Conservation (phyloP, 768 basidiomycete genomes). For the Hygrophorus russula region DNA sequence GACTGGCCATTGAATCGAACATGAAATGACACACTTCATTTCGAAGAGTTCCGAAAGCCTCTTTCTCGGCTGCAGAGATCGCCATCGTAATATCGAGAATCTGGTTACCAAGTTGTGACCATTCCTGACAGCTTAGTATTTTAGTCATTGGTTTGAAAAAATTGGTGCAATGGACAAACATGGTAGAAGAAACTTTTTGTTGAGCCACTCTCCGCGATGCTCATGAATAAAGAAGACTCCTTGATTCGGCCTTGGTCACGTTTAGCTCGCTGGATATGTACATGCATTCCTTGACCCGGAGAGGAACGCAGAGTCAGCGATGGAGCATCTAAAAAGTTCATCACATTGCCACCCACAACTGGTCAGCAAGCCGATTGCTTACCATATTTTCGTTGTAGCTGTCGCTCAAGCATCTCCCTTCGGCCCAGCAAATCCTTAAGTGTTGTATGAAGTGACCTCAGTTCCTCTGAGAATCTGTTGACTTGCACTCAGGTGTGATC, state of each 20-base stretch:
- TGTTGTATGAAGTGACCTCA: constrained; percentile 35
- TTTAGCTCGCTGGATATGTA: constrained; percentile 57
- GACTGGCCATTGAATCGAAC: constrained; percentile 1
- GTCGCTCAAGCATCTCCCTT: constrained; percentile 41
- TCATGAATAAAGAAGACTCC: constrained; percentile 37
- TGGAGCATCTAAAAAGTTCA: constrained; percentile 42
- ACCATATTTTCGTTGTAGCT: constrained; percentile 48
- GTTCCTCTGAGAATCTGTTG: constrained; percentile 49
- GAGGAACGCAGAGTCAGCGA: constrained; percentile 66
- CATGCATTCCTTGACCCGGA: constrained; percentile 59
- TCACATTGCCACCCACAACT: neutral
- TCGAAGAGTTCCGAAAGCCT: constrained; percentile 61
- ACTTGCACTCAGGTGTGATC: constrained; percentile 1
- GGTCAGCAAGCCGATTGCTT: constrained; percentile 7
- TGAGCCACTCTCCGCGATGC: constrained; percentile 49
- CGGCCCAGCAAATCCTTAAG: constrained; percentile 32
- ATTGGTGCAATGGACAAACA: constrained; percentile 21
- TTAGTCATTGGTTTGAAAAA: neutral
- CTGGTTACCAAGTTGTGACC: constrained; percentile 63
- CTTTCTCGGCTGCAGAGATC: constrained; percentile 51
- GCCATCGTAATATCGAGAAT: constrained; percentile 47
- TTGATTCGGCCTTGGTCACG: constrained; percentile 45
- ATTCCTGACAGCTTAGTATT: constrained; percentile 33
- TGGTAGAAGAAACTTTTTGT: constrained; percentile 62
- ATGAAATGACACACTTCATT: constrained; percentile 35